Evolutionary conservation across 1,284 basidiomycete species (phyloP), one percentile per base, ranked within the genome.

Genomic region (Leucoagaricus sp.): DNA sequence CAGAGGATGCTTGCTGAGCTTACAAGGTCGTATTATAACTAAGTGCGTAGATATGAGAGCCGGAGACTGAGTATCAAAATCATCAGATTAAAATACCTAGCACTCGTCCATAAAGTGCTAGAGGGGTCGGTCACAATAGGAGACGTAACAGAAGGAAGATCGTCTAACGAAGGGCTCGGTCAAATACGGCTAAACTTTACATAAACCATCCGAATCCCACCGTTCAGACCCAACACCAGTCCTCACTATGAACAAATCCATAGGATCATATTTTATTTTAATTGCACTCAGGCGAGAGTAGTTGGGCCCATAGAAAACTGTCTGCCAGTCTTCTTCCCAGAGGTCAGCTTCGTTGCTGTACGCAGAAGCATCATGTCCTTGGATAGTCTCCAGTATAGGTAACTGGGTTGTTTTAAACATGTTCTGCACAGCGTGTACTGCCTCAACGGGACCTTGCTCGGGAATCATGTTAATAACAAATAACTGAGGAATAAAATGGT

Each of bases 201-300:
- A 44, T 1, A 52, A 40, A 21, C 40, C 50, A 28, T 52, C 40
- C 15, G 46, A 44, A 59, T 67, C 64, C 69, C 73, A 74, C 7
- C 67, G 59, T n/a, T 81, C 75, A 2, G 75, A 77, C 1, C 77
- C 77, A 10, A 80, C 76, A 0, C 80, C 80, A 33, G 70, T 65
- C 0, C 64, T 58, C 7, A 80, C 75, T 17, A 77, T 63, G 61
- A 81, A 82, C 17, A 81, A 57, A 36, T 68, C 69, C 15, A 67
- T 53, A 0, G 75, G 73, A 61, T 83, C 80, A 58, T 79, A 77
- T 52, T 63, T 71, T 8, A 64, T 53, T 63, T 81, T 82, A 65
- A 82, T 77, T 0, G 49, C 60, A 58, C 70, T 72, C 44, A 80
- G 59, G 19, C 60, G 62, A 2, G 61, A 23, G 49, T 79, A 79